Evolutionary conservation across 2,329 filamentous ascomycete species (phyloP).

Genomic region (Aspergillus novofumigatus): DNA sequence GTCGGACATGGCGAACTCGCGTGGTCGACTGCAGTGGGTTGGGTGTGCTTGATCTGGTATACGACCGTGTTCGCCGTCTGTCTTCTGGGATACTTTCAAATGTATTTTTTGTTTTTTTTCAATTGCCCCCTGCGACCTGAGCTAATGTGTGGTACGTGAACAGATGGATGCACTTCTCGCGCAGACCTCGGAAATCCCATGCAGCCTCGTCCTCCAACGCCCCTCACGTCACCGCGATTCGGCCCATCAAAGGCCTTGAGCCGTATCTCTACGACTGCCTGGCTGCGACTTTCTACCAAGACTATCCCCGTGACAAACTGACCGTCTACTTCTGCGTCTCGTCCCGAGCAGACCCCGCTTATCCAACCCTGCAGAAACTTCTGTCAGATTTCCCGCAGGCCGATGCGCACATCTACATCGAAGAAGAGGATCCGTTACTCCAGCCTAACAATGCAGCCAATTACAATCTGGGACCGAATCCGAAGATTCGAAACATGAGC

Average conservation of each 20-base stretch:
- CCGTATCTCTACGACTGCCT: slow-evolving; percentile 89
- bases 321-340: slow-evolving; percentile 81
- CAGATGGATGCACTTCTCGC: slow-evolving; percentile 55
- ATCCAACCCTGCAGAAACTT: slow-evolving; percentile 67
- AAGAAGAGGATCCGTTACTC: slow-evolving; percentile 73
- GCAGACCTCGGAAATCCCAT: slow-evolving; percentile 40
- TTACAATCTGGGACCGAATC: slow-evolving; percentile 78
- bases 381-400: slow-evolving; percentile 67
- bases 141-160: slow-evolving; percentile 5
- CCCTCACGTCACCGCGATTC: slow-evolving; percentile 84
- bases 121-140: neutral
- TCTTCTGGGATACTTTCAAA: slow-evolving; percentile 54
- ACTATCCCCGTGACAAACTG: slow-evolving; percentile 71
- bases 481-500: slow-evolving; percentile 97
- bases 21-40: slow-evolving; percentile 41
- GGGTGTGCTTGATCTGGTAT: slow-evolving; percentile 53
- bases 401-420: slow-evolving; percentile 71
- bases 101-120: slow-evolving; percentile 42
- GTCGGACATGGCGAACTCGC: slow-evolving; percentile 23
- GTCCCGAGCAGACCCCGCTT: slow-evolving; percentile 69
- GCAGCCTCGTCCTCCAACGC: slow-evolving; percentile 46
- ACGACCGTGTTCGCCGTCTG: slow-evolving; percentile 53
- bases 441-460: slow-evolving; percentile 47
- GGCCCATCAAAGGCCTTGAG: slow-evolving; percentile 89
- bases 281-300: slow-evolving; percentile 75